Conservation (phyloP, 495 filamentous ascomycete genomes). For the Aspergillus egyptiacus region DNA sequence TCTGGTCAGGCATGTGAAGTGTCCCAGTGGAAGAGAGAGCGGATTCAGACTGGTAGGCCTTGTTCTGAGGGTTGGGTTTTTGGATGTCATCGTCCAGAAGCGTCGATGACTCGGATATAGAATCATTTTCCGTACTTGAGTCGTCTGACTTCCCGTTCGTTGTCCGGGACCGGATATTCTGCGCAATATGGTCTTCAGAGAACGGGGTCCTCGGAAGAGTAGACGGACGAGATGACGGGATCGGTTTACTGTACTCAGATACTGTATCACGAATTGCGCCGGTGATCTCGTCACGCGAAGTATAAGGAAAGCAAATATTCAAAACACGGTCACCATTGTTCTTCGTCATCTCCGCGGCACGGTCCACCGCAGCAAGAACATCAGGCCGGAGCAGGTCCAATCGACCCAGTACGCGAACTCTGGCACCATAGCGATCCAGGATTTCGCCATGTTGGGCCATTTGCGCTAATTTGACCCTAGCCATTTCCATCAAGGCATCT, state of each 20-base stretch:
- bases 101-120: slow-evolving; percentile 29
- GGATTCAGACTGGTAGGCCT: slow-evolving; percentile 51
- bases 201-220: slow-evolving; percentile 58
- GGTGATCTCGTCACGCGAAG: slow-evolving; percentile 92
- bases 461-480: slow-evolving; percentile 86
- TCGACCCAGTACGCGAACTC: slow-evolving; percentile 76
- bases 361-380: slow-evolving; percentile 80
- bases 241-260: slow-evolving; percentile 66
- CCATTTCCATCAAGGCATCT: slow-evolving; percentile 95
- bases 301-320: slow-evolving; percentile 97
- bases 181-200: slow-evolving; percentile 77
- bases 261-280: slow-evolving; percentile 85
- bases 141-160: slow-evolving; percentile 38
- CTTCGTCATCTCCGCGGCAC: slow-evolving; percentile 73
- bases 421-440: slow-evolving; percentile 85
- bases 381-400: slow-evolving; percentile 74
- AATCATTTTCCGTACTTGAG: slow-evolving; percentile 34
- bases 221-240: slow-evolving; percentile 32
- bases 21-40: slow-evolving; percentile 51
- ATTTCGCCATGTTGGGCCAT: slow-evolving; percentile 89
- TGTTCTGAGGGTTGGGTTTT: slow-evolving; percentile 24
- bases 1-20: slow-evolving; percentile 37
- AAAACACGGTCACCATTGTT: slow-evolving; percentile 76
- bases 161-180: slow-evolving; percentile 64
- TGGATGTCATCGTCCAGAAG: slow-evolving; percentile 30